phyloP scores from a whole-genome alignment of 495 filamentous ascomycete species.

The Penicillium paxilli region DNA sequence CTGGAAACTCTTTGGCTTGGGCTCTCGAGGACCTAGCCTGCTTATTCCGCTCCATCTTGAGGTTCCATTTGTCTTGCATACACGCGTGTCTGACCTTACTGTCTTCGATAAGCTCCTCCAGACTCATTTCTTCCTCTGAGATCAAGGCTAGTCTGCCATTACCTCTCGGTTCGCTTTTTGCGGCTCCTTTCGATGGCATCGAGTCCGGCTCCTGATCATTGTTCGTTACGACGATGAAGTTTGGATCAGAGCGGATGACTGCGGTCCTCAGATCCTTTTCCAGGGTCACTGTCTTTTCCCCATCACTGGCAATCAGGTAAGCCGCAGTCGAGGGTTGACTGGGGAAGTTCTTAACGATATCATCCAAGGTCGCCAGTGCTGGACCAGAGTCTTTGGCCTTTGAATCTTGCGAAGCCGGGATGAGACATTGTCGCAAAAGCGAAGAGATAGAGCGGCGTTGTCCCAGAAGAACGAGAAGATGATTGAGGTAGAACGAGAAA shows the following conservation, averaged over 20 bases:
- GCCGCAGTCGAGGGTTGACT: constrained; percentile 49
- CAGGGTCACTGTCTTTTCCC: constrained; percentile 41
- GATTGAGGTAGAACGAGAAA: constrained; percentile 46
- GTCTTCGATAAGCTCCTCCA: constrained; percentile 41
- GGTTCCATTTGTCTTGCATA: constrained; percentile 42
- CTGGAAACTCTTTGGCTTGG: background rate
- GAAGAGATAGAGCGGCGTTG: constrained; percentile 57
- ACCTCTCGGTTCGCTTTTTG: constrained; percentile 13
- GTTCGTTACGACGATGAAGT: constrained; percentile 61
- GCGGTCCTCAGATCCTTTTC: constrained; percentile 59
- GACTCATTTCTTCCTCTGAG: constrained; percentile 18
- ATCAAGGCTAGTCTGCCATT: constrained; percentile 15
- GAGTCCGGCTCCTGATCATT: constrained; percentile 40
- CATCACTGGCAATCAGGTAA: constrained; percentile 59
- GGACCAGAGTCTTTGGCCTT: background rate
- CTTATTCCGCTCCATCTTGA: constrained; percentile 16
- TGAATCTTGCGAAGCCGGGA: constrained; percentile 21
- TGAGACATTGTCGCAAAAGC: constrained; percentile 44
- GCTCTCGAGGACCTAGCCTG: background rate
- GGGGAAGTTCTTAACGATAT: constrained; percentile 34
- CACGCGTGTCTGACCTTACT: constrained; percentile 37
- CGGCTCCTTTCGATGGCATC: constrained; percentile 3
- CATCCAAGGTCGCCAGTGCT: constrained; percentile 16
- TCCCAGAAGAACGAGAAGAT: constrained; percentile 57
- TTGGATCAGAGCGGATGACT: constrained; percentile 30